A percentile compares a stretch with the other conserved stretches of the same genome.
Conservation (phyloP, 306 rosid genomes). For the Oemleria cerasiformis region DNA sequence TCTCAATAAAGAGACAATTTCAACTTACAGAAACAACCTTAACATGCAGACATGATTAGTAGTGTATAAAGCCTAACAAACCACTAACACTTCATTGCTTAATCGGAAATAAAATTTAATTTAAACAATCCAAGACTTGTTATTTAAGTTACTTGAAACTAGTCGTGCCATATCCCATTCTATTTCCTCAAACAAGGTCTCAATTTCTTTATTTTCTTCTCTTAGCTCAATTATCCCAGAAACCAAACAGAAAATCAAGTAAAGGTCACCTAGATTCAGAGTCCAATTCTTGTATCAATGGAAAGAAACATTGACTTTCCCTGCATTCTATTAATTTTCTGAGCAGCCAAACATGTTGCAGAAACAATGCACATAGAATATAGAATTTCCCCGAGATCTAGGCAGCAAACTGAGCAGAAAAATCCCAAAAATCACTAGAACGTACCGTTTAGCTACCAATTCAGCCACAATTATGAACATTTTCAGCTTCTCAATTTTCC, state of each 20-base stretch:
- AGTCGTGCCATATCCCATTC: background rate
- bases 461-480: background rate
- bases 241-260: no score
- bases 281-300: background rate
- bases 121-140: background rate
- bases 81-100: background rate
- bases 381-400: background rate
- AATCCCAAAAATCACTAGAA: background rate
- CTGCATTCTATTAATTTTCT: background rate
- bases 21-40: background rate
- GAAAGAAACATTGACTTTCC: background rate
- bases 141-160: background rate
- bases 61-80: background rate
- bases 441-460: background rate
- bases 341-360: slow-evolving; percentile 1
- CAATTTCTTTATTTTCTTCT: background rate
- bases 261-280: no score
- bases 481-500: background rate
- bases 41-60: background rate
- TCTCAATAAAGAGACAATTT: no score
- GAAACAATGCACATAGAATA: background rate
- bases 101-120: background rate
- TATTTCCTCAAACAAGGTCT: background rate
- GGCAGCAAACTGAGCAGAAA: background rate
- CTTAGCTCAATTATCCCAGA: background rate